phyloP scores from a whole-genome alignment of 257 asterid species.

The Fraxinus excelsior region DNA sequence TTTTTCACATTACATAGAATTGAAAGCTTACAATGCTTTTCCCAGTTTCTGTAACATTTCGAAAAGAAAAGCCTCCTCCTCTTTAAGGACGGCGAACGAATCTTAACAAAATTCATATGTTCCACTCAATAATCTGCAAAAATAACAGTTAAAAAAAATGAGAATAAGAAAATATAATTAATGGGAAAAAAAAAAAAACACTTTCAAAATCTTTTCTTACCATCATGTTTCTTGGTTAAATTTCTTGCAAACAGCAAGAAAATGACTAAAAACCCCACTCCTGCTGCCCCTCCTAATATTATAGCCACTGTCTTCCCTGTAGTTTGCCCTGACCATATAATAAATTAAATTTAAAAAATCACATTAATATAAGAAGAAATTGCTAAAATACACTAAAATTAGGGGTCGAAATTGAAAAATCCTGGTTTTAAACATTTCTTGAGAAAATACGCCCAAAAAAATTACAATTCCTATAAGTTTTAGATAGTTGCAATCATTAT shows the following conservation, averaged over 20 bases:
- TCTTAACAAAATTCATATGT: not conserved
- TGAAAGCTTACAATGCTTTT: slow-evolving; percentile 24
- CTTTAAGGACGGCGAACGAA: slow-evolving; percentile 17
- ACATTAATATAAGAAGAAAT: not conserved
- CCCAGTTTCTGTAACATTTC: slow-evolving; percentile 44
- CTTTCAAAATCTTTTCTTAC: slow-evolving; percentile 39
- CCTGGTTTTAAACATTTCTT: slow-evolving; percentile 26
- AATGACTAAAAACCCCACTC: slow-evolving; percentile 87
- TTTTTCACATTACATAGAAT: slow-evolving; percentile 5
- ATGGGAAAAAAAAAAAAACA: not conserved
- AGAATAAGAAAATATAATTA: not conserved
- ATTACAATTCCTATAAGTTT: no score
- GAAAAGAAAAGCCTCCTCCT: slow-evolving; percentile 23
- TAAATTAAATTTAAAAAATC: slow-evolving; percentile 28
- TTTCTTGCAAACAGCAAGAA: slow-evolving; percentile 77
- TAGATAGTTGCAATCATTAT: not conserved
- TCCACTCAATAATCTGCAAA: slow-evolving; percentile 47
- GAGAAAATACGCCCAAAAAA: no score
- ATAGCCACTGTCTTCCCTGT: slow-evolving; percentile 94
- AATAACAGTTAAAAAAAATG: slow-evolving; percentile 12
- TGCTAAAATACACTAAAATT: slow-evolving; percentile 24
- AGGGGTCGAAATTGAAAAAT: not conserved
- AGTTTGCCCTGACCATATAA: slow-evolving; percentile 70
- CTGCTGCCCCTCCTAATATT: slow-evolving; percentile 98
- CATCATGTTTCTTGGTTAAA: slow-evolving; percentile 81